Conservation (phyloP, 2,329 filamentous ascomycete species). For the Davidsoniella virescens region DNA sequence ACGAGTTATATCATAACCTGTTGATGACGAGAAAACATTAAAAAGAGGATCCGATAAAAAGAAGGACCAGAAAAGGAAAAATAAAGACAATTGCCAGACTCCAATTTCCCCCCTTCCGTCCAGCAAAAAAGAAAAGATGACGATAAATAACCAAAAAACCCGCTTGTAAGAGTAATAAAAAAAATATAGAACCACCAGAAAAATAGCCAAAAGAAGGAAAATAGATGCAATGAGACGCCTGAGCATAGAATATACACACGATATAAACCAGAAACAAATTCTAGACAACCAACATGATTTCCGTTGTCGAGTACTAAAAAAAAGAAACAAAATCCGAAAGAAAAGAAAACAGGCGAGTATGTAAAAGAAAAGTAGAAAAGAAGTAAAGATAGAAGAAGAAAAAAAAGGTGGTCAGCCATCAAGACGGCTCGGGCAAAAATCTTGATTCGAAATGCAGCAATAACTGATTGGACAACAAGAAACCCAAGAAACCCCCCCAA, state of each 20-base stretch:
- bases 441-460: background rate
- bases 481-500: background rate
- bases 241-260: too few species aligned
- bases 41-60: slow-evolving; percentile 3
- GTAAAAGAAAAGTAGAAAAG: background rate
- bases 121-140: background rate
- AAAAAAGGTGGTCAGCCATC: background rate
- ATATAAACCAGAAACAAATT: background rate
- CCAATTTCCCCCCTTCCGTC: too few species aligned
- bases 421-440: background rate
- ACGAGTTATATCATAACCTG: background rate
- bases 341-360: background rate
- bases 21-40: background rate
- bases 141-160: background rate
- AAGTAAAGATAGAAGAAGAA: background rate
- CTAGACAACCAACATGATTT: background rate
- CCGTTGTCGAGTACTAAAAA: background rate
- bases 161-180: background rate
- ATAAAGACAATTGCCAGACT: background rate
- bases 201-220: background rate
- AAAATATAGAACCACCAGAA: background rate
- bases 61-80: background rate
- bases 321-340: background rate
- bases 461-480: background rate
- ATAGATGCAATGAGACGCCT: background rate